phyloP scores from a whole-genome alignment of 371 early-diverging fungal species.

The Rhizopus sp. region DNA sequence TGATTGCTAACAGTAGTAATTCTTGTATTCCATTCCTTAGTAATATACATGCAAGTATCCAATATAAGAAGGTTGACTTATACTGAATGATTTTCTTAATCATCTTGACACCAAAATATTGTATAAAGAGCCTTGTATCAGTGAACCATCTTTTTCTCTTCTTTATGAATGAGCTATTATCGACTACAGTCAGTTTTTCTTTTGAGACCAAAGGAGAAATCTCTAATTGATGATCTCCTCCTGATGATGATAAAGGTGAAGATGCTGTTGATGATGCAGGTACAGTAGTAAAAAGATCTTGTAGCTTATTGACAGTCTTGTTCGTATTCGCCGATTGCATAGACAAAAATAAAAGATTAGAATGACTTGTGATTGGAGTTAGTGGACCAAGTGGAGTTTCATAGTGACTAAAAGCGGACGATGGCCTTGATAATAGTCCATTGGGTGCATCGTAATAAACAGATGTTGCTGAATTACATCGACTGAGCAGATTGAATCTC shows the following conservation, averaged over 20 bases:
- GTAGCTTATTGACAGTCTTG: constrained; percentile 18
- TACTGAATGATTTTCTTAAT: constrained; percentile 27
- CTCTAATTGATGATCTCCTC: constrained; percentile 3
- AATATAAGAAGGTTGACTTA: constrained; percentile 23
- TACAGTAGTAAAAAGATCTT: constrained; percentile 11
- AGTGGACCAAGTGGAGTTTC: constrained; percentile 29
- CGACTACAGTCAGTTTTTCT: constrained; percentile 21
- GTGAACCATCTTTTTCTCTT: background rate
- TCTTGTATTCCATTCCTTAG: constrained; percentile 38
- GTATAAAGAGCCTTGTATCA: background rate
- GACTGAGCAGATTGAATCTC: constrained; percentile 22
- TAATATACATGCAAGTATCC: constrained; percentile 36
- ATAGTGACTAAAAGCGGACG: constrained; percentile 25
- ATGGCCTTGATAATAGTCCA: constrained; percentile 7
- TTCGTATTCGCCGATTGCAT: constrained; percentile 22
- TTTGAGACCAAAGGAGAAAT: constrained; percentile 14
- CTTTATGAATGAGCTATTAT: constrained; percentile 9
- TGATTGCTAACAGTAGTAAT: no score
- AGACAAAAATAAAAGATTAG: constrained; percentile 28
- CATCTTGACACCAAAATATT: constrained; percentile 2
- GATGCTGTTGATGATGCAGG: background rate
- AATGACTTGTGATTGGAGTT: constrained; percentile 35
- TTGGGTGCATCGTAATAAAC: constrained; percentile 30
- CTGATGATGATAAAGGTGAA: background rate
- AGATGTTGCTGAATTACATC: constrained; percentile 34